Conservation (phyloP, 2,329 filamentous ascomycete genomes). For the Polychaeton citri region DNA sequence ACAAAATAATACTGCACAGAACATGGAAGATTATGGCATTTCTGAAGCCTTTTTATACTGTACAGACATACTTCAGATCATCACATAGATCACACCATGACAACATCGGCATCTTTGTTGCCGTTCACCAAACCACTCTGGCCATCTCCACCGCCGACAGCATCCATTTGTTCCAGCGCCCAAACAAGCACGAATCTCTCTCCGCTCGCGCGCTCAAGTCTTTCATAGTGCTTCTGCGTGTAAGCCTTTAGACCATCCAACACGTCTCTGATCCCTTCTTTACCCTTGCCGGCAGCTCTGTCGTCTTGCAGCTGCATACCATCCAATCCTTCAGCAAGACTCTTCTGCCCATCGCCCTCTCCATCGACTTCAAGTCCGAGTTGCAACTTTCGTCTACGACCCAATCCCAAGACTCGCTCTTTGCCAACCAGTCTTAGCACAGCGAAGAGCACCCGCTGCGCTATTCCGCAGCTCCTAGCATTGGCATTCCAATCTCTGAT, state of each 20-base stretch:
- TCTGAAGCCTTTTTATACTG: no score
- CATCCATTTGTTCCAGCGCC: slow-evolving; percentile 87
- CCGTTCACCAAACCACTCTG: no score
- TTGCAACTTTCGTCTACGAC: slow-evolving; percentile 12
- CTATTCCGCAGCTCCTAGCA: slow-evolving; percentile 68
- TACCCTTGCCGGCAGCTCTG: slow-evolving; percentile 25
- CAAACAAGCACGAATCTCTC: slow-evolving; percentile 93
- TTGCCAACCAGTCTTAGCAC: slow-evolving; percentile 72
- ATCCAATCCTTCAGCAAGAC: slow-evolving; percentile 17
- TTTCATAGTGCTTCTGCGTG: slow-evolving; percentile 82
- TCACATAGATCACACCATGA: no score
- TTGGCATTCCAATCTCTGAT: slow-evolving; percentile 97
- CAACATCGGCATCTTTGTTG: no score
- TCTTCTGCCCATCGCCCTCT: slow-evolving; percentile 14
- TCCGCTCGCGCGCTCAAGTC: slow-evolving; percentile 79
- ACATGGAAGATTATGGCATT: no score
- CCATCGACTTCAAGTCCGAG: slow-evolving; percentile 2
- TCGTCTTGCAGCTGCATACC: slow-evolving; percentile 14
- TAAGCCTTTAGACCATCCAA: slow-evolving; percentile 79
- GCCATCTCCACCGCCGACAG: slow-evolving; percentile 28
- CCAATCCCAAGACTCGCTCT: slow-evolving; percentile 49
- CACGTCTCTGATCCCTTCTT: slow-evolving; percentile 66
- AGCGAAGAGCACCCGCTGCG: slow-evolving; percentile 71
- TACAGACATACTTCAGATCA: no score
- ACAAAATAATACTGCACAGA: no score